Percentiles rank a stretch among this genome's conserved stretches.
Evolutionary conservation across 306 rosid species (phyloP).

Genomic region (Crotalaria pallida): DNA sequence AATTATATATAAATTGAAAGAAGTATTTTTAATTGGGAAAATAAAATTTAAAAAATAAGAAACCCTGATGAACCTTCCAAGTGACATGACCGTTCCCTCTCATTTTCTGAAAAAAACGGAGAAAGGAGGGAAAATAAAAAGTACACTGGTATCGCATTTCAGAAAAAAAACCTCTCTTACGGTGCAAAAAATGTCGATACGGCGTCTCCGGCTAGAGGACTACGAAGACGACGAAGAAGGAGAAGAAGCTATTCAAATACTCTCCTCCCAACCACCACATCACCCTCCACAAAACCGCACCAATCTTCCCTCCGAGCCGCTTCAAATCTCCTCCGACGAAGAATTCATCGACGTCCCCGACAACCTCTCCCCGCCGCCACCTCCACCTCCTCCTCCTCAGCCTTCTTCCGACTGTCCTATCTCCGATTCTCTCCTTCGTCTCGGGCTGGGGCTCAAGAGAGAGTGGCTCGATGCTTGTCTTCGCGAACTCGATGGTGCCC

Average conservation of each 20-base stretch:
- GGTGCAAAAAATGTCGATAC: conserved; percentile 35
- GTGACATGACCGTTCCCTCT: conserved; percentile 6
- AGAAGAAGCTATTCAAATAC: background rate
- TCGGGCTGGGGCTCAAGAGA: conserved; percentile 51
- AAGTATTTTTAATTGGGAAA: no score
- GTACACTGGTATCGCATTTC: background rate
- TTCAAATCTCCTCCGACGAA: conserved; percentile 57
- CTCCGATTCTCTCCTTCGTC: conserved; percentile 41
- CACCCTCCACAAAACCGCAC: conserved; percentile 2
- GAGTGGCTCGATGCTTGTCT: conserved; percentile 59
- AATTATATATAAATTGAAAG: no score
- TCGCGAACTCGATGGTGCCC: conserved; percentile 36
- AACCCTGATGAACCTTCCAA: no score
- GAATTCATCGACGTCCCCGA: conserved; percentile 66
- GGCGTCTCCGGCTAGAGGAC: conserved; percentile 54
- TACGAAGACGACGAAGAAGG: conserved; percentile 49
- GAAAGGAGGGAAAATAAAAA: background rate
- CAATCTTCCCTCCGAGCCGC: conserved; percentile 29
- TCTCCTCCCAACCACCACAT: conserved; percentile 10
- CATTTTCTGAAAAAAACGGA: background rate
- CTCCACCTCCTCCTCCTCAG: conserved; percentile 32
- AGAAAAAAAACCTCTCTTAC: no score
- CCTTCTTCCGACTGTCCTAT: conserved; percentile 45
- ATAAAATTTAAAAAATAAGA: no score
- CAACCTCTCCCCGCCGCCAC: conserved; percentile 39